phyloP scores from a whole-genome alignment of 305 asterid genomes.

The Fraxinus paxiana region DNA sequence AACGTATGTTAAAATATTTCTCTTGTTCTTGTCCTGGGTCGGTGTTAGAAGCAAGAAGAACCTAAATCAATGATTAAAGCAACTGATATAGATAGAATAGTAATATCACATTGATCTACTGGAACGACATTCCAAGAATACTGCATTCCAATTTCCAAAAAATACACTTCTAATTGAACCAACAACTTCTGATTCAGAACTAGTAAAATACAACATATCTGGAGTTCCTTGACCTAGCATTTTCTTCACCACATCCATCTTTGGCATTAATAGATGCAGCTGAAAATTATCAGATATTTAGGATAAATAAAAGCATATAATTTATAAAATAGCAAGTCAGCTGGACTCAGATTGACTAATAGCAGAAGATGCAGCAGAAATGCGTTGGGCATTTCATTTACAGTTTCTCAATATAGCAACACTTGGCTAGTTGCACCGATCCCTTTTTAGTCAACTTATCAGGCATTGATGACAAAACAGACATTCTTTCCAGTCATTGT shows the following conservation, averaged over 20 bases:
- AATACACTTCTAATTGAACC: constrained; percentile 13
- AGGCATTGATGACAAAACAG: background rate
- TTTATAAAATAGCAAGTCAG: background rate
- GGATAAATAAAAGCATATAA: background rate
- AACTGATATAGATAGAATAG: background rate
- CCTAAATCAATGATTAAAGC: constrained; percentile 7
- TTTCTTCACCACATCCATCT: constrained; percentile 14
- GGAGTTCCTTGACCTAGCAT: constrained; percentile 9
- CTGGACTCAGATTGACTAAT: background rate
- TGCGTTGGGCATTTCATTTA: background rate
- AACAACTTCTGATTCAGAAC: constrained; percentile 16
- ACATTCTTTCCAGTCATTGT: background rate
- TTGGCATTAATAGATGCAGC: constrained; percentile 16
- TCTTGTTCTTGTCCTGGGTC: background rate
- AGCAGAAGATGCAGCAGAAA: background rate
- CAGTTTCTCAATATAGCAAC: background rate
- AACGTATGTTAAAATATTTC: background rate
- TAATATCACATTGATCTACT: background rate
- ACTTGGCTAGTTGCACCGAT: background rate
- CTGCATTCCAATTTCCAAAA: constrained; percentile 8
- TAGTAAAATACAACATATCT: constrained; percentile 1
- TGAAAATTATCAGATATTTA: background rate
- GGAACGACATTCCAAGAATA: background rate
- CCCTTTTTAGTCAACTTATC: background rate
- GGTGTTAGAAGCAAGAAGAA: background rate